Conservation (phyloP, 345 rosid genomes). For the Citrus hindsii region DNA sequence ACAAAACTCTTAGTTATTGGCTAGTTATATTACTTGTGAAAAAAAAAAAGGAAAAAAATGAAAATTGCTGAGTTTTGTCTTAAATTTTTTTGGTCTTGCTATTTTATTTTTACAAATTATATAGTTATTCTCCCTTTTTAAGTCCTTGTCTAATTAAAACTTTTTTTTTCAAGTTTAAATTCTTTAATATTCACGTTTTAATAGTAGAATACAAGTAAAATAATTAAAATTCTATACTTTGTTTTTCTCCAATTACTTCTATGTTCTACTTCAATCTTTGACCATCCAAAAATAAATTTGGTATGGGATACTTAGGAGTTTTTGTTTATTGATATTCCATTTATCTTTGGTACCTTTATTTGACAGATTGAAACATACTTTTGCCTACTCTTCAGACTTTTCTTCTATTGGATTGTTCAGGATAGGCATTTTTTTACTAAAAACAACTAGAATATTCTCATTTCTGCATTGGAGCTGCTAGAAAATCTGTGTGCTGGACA, state of each 20-base stretch:
- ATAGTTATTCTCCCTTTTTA: not conserved
- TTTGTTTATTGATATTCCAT: not conserved
- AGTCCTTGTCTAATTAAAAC: not conserved
- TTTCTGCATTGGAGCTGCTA: not conserved
- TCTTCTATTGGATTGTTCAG: not conserved
- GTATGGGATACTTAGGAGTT: not conserved
- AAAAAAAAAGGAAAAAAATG: no score
- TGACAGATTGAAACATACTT: not conserved
- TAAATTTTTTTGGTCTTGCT: not conserved
- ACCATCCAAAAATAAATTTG: not conserved
- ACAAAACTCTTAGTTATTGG: not conserved
- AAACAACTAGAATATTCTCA: not conserved
- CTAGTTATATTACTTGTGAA: not conserved
- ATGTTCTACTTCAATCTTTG: not conserved
- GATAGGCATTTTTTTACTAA: not conserved
- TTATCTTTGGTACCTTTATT: not conserved
- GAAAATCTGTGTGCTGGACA: not conserved
- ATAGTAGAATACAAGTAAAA: not conserved
- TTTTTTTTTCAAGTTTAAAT: not conserved
- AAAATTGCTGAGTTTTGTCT: not conserved
- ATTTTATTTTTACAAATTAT: not conserved
- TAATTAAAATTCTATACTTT: not conserved
- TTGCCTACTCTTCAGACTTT: not conserved
- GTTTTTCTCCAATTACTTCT: not conserved
- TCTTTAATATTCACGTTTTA: not conserved